phyloP scores from a whole-genome alignment of 176 grass and related monocot species.

The Oryza australiensis region DNA sequence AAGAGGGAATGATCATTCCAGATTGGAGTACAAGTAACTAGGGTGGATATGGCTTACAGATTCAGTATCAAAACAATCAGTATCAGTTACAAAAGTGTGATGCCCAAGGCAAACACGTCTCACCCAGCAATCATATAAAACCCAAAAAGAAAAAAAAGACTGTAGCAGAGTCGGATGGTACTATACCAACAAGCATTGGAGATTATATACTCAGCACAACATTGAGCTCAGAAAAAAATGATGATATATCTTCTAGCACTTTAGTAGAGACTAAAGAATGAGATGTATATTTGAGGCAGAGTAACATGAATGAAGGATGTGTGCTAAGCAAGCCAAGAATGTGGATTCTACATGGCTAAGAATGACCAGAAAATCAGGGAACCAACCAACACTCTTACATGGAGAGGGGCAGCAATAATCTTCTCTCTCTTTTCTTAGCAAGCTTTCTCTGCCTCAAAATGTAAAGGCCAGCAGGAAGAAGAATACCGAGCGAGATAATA shows the following conservation, averaged over 20 bases:
- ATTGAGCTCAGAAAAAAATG: slow-evolving; percentile 20
- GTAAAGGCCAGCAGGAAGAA: slow-evolving; percentile 77
- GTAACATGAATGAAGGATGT: slow-evolving; percentile 22
- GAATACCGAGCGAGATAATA: slow-evolving; percentile 81
- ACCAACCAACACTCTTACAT: slow-evolving; percentile 68
- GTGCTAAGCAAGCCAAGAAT: slow-evolving; percentile 42
- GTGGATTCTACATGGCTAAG: slow-evolving; percentile 39
- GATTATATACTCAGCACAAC: slow-evolving; percentile 32
- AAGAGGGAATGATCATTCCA: background rate
- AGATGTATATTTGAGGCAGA: slow-evolving; percentile 18
- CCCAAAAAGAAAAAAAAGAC: background rate
- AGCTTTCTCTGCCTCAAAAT: slow-evolving; percentile 90
- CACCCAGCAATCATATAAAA: slow-evolving; percentile 20
- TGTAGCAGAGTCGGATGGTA: slow-evolving; percentile 14
- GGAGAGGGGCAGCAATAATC: slow-evolving; percentile 84
- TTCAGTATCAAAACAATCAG: slow-evolving; percentile 26
- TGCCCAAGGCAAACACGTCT: background rate
- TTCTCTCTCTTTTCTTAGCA: slow-evolving; percentile 92
- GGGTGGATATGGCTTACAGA: slow-evolving; percentile 1
- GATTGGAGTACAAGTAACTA: background rate
- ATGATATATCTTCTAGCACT: slow-evolving; percentile 41
- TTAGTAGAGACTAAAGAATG: slow-evolving; percentile 18
- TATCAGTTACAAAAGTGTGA: slow-evolving; percentile 27
- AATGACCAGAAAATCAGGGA: slow-evolving; percentile 39
- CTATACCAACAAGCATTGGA: slow-evolving; percentile 12